Percentiles rank a stretch among this genome's conserved stretches.
Evolutionary conservation across 139 green algal genomes (phyloP).

Genomic region (Desmodesmus armatus): DNA sequence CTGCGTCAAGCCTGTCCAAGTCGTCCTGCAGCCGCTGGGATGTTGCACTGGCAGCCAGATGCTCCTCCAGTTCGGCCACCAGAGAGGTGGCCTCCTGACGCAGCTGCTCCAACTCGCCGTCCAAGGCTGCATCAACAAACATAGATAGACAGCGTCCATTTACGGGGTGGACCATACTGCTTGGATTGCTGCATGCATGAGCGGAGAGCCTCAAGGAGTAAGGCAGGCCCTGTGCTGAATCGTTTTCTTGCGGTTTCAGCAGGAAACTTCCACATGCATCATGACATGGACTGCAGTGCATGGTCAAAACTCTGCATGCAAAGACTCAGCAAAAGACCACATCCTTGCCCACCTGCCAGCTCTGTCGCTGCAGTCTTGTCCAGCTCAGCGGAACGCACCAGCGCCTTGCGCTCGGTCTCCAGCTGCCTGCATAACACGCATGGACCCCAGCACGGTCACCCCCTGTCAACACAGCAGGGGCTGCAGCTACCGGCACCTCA

Average conservation of each 20-base stretch:
- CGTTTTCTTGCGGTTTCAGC: no score
- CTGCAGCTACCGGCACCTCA: background rate
- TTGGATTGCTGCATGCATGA: no score
- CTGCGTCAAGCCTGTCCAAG: constrained; percentile 48
- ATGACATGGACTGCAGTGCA: no score
- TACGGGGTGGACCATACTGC: no score
- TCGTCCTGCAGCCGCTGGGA: constrained; percentile 47
- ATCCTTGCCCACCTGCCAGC: constrained; percentile 21
- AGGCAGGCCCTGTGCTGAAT: no score
- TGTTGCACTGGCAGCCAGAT: no score
- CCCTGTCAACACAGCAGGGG: constrained; percentile 1
- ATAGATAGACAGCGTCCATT: no score
- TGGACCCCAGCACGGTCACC: background rate
- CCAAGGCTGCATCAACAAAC: constrained; percentile 59
- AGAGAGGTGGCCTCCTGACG: constrained; percentile 73
- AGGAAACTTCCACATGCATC: no score
- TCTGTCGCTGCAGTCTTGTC: constrained; percentile 20
- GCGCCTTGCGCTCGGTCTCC: constrained; percentile 88
- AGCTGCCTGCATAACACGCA: constrained; percentile 53
- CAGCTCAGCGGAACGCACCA: constrained; percentile 41
- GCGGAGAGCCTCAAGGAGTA: no score
- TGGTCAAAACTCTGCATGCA: no score
- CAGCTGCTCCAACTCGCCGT: constrained; percentile 83
- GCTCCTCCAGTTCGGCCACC: constrained; percentile 52
- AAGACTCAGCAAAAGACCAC: no score